Percentiles rank a stretch among this genome's conserved stretches.
phyloP scores from a whole-genome alignment of 1,284 basidiomycete species.

The Austroboletus niveus region DNA sequence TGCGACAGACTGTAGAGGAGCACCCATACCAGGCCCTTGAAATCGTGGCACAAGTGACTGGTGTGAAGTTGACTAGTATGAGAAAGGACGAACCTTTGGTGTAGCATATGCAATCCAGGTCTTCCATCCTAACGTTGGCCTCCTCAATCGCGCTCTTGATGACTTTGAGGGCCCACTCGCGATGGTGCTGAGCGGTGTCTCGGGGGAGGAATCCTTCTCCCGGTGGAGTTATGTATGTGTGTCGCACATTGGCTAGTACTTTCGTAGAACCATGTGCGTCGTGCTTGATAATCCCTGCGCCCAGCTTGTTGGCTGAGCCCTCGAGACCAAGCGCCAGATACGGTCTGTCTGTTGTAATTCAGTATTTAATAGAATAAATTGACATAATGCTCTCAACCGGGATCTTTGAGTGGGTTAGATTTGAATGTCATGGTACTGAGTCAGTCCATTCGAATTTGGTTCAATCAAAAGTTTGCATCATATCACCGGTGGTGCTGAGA shows the following conservation, averaged over 20 bases:
- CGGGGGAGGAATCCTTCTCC: conserved; percentile 96
- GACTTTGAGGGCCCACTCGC: conserved; percentile 87
- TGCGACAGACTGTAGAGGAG: conserved; percentile 92
- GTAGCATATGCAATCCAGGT: conserved; percentile 94
- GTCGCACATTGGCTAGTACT: conserved; percentile 84
- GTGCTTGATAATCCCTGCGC: conserved; percentile 93
- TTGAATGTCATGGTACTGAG: conserved; percentile 14
- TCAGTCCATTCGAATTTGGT: not conserved
- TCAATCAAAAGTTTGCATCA: too few relatives aligned
- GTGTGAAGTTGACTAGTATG: not conserved
- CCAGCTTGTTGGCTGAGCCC: conserved; percentile 97
- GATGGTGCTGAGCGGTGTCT: conserved; percentile 95
- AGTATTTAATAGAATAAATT: conserved; percentile 8
- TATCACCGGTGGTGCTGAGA: too few relatives aligned
- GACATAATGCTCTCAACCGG: conserved; percentile 31
- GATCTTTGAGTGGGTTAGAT: conserved; percentile 31
- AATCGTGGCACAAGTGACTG: not conserved
- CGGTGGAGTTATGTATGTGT: conserved; percentile 98
- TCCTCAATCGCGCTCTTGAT: conserved; percentile 79
- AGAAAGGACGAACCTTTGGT: conserved; percentile 76
- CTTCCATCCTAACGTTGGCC: conserved; percentile 68
- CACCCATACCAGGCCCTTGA: conserved; percentile 96
- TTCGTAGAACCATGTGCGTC: conserved; percentile 62
- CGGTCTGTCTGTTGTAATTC: conserved; percentile 47
- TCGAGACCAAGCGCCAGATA: conserved; percentile 85